These are phyloP conservation scores for Kodamaea arcana DNA, from an alignment of 1,139 yeast genomes.

Conservation along the genomic window DNA sequence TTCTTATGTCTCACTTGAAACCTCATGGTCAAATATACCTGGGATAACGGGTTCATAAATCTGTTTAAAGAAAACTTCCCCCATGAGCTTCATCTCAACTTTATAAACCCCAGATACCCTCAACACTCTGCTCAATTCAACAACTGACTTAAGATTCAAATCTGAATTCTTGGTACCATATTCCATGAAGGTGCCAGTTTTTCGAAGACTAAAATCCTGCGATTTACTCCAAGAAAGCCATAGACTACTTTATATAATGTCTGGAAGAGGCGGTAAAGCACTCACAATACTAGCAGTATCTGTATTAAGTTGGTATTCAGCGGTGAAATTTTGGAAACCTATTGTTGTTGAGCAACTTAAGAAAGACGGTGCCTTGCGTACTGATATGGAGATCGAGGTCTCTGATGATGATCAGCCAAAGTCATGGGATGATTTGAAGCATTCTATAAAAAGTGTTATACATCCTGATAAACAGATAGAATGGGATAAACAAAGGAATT, in stretches of 20 bases:
- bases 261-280: conserved; percentile 19
- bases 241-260: conserved; percentile 5
- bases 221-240: too few relatives aligned
- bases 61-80: too few relatives aligned
- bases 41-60: too few relatives aligned
- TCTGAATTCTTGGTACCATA: too few relatives aligned
- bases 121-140: too few relatives aligned
- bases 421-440: conserved; percentile 37
- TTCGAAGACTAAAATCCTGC: too few relatives aligned
- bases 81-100: too few relatives aligned
- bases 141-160: too few relatives aligned
- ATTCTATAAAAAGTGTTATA: conserved; percentile 17
- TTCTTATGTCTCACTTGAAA: too few relatives aligned
- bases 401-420: conserved; percentile 35
- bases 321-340: conserved; percentile 72
- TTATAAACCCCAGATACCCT: too few relatives aligned
- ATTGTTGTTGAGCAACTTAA: conserved; percentile 66
- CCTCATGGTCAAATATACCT: too few relatives aligned
- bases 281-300: conserved; percentile 29
- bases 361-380: conserved; percentile 63
- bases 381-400: conserved; percentile 52
- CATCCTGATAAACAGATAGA: conserved; percentile 10
- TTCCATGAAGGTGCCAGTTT: too few relatives aligned
- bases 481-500: conserved; percentile 7
- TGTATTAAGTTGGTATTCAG: conserved; percentile 44